phyloP scores from a whole-genome alignment of 805 yeast species.

The Hanseniaspora guilliermondii region DNA sequence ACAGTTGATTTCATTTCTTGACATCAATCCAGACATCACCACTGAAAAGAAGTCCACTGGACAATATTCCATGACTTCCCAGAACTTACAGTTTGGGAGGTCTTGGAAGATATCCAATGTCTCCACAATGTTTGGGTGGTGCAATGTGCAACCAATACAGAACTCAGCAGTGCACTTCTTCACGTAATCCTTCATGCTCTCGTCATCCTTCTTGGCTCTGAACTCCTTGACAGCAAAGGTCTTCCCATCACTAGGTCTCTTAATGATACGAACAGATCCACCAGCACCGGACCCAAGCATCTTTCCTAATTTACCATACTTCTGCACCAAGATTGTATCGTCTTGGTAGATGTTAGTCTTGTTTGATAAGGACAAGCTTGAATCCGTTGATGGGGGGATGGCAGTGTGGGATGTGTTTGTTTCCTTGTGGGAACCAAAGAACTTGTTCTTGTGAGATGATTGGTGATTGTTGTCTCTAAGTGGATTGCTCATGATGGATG shows the following conservation, averaged over 20 bases:
- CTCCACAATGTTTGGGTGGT: constrained; percentile 69
- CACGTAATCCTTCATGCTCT: constrained; percentile 63
- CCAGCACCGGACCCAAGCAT: constrained; percentile 79
- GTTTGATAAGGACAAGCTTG: constrained; percentile 25
- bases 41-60: constrained; percentile 77
- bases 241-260: constrained; percentile 54
- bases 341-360: constrained; percentile 34
- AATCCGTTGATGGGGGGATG: constrained; percentile 28
- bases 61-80: constrained; percentile 76
- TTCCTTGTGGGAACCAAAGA: constrained; percentile 1
- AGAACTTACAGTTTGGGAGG: constrained; percentile 56
- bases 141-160: constrained; percentile 71
- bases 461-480: not conserved
- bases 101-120: constrained; percentile 53
- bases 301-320: constrained; percentile 65
- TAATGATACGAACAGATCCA: constrained; percentile 65
- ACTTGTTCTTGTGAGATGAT: constrained; percentile 20
- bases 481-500: not conserved
- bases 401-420: constrained; percentile 22
- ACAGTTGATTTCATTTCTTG: constrained; percentile 70
- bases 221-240: constrained; percentile 79
- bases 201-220: constrained; percentile 58
- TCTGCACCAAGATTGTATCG: constrained; percentile 41
- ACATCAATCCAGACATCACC: constrained; percentile 76
- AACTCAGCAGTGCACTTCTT: constrained; percentile 81